Evolutionary conservation across 371 early-diverging fungal genomes (phyloP), one percentile per base, ranked within the genome.

Genomic region (Homolaphlyctis polyrhiza): DNA sequence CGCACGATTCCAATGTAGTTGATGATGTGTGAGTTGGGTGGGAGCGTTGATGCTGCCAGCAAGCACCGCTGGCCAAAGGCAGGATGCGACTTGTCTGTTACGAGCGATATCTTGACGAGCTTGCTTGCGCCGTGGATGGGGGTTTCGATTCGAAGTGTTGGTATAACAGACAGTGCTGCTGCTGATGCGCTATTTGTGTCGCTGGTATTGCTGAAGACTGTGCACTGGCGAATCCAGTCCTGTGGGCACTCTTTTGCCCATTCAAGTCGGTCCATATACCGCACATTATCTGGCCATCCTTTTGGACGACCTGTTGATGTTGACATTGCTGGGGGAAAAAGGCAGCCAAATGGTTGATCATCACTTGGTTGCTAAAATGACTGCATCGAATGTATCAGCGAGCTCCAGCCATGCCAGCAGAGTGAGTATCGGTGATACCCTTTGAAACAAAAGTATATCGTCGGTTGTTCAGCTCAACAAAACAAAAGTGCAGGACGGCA

Each of bases 1-100:
- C 63, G 35, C 27, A 11, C 28, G 52, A 50, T 27, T 3, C 78
- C 78, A 25, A 59, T 35, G 63, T 77, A 77, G 61, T 74, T 71
- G 21, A 72, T 59, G 28, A 77, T 48, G 52, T 66, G 71, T 1
- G 60, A 28, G 30, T 62, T 57, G 0, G 66, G 62, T 0, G 35
- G 11, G 36, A 77, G 51, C 16, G 25, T 57, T 18, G 30, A n/a
- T 18, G 61, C 28, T 0, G 74, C 68, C 62, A 72, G 71, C 47
- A 78, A 65, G 16, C 79, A 74, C 35, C 11, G 30, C 36, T 71
- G 69, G 27, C 65, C 66, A 49, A 52, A 36, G 16, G 74, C 76
- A 3, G 79, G 79, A 47, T 78, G 79, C 39, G 39, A 39, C 8
- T 8, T 8, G 39, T 39, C 39, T 18, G 39, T 39, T 18, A 39